These are phyloP conservation scores for Corylus avellana DNA, from an alignment of 306 rosid species.

Conservation along the genomic window DNA sequence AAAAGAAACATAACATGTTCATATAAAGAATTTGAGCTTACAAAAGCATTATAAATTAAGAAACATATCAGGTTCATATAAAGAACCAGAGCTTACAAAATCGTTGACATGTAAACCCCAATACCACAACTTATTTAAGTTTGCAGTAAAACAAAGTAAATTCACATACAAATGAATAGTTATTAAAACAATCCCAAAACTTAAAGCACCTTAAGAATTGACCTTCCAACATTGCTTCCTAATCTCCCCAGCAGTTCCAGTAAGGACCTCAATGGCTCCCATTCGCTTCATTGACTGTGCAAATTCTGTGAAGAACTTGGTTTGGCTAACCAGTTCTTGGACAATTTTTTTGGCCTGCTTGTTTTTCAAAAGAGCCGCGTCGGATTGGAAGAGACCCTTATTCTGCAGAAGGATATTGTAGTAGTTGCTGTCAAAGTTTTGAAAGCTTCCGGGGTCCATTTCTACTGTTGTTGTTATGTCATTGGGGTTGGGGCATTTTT, in stretches of 20 bases:
- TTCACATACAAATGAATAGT: neutral
- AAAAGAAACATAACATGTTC: too few species aligned
- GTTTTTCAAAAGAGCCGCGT: neutral
- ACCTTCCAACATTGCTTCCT: slow-evolving; percentile 6
- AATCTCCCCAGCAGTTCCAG: neutral
- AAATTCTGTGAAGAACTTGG: neutral
- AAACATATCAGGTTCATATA: neutral
- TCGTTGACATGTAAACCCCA: too few species aligned
- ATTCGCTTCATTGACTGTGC: slow-evolving; percentile 3
- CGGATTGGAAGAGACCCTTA: slow-evolving; percentile 7
- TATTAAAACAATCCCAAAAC: neutral
- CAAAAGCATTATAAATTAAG: too few species aligned
- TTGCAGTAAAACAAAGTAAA: neutral
- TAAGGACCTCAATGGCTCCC: slow-evolving; percentile 7
- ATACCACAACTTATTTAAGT: too few species aligned
- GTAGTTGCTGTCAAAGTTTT: neutral
- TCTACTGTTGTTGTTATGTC: slow-evolving; percentile 7
- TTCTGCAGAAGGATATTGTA: neutral
- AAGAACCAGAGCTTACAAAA: neutral
- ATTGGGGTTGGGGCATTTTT: slow-evolving; percentile 20
- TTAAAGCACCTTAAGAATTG: neutral
- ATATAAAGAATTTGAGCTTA: too few species aligned
- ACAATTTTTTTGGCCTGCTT: neutral
- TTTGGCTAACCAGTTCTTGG: neutral
- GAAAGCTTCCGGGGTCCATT: neutral